Percentiles rank a stretch among this genome's conserved stretches.
phyloP scores from a whole-genome alignment of 257 asterid genomes.

The Anisodus acutangulus region DNA sequence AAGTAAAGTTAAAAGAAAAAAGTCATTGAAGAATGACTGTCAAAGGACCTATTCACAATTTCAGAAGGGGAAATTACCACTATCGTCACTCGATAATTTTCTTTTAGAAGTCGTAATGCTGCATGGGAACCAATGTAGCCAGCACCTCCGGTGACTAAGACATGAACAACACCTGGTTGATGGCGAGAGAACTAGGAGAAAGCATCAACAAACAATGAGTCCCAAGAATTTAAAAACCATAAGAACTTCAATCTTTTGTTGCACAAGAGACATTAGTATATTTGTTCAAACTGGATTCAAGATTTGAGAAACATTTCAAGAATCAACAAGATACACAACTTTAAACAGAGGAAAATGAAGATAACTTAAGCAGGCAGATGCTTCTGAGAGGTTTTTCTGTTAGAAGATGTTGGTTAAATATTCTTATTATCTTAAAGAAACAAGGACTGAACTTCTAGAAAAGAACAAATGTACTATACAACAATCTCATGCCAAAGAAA shows the following conservation, averaged over 20 bases:
- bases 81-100: constrained; percentile 81
- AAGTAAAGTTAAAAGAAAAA: background rate
- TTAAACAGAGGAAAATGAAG: background rate
- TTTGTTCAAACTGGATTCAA: background rate
- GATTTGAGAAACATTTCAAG: constrained; percentile 23
- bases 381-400: background rate
- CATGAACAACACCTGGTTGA: constrained; percentile 88
- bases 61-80: constrained; percentile 59
- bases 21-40: constrained; percentile 6
- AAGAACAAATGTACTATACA: background rate
- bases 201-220: constrained; percentile 22
- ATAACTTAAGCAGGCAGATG: background rate
- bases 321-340: background rate
- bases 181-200: constrained; percentile 69
- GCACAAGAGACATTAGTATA: background rate
- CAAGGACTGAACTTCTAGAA: constrained; percentile 4
- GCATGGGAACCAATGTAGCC: constrained; percentile 97
- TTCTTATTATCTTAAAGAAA: background rate
- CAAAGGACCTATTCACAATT: constrained; percentile 12
- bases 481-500: background rate
- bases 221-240: constrained; percentile 14
- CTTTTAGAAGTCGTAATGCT: constrained; percentile 79
- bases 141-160: constrained; percentile 95
- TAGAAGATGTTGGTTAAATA: background rate
- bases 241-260: constrained; percentile 20